These are phyloP conservation scores for Scedosporium aurantiacum DNA, from an alignment of 2,329 filamentous ascomycete genomes.

Conservation along the genomic window DNA sequence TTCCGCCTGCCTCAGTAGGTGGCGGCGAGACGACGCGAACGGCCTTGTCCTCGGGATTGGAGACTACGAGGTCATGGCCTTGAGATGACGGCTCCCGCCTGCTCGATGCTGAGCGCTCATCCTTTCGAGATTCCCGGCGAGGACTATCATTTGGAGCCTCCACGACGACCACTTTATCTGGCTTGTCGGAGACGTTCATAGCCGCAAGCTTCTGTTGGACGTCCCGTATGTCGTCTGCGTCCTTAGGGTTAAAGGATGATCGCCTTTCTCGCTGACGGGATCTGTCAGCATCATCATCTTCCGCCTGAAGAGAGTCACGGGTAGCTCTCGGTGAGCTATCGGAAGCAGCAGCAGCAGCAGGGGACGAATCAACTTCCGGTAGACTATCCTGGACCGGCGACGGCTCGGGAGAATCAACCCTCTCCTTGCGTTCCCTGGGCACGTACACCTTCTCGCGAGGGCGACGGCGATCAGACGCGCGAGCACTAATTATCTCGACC, in stretches of 20 bases:
- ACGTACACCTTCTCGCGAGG: conserved; percentile 10
- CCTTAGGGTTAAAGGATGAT: conserved; percentile 38
- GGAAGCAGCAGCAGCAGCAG: not conserved
- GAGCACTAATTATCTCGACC: conserved; percentile 11
- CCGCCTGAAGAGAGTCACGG: not conserved
- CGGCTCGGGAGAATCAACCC: not conserved
- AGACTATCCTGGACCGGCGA: not conserved
- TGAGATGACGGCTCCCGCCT: not conserved
- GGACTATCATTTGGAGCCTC: conserved; percentile 6
- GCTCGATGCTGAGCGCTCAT: not conserved
- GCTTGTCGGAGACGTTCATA: conserved; percentile 18
- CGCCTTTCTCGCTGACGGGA: not conserved
- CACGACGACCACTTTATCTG: conserved; percentile 1
- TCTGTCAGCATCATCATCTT: not conserved
- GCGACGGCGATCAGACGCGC: not conserved
- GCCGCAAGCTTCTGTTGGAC: conserved; percentile 40
- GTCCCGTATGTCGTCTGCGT: conserved; percentile 36
- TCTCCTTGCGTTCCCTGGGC: conserved; percentile 1
- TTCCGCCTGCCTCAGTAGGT: conserved; percentile 51
- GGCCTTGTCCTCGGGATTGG: conserved; percentile 30
- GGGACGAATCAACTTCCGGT: not conserved
- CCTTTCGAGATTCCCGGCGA: not conserved
- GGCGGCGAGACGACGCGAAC: conserved; percentile 66
- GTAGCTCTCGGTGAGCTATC: not conserved
- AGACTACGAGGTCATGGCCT: conserved; percentile 27